These are phyloP conservation scores for Fusarium transvaalense DNA, from an alignment of 2,329 filamentous ascomycete species.

Conservation along the genomic window DNA sequence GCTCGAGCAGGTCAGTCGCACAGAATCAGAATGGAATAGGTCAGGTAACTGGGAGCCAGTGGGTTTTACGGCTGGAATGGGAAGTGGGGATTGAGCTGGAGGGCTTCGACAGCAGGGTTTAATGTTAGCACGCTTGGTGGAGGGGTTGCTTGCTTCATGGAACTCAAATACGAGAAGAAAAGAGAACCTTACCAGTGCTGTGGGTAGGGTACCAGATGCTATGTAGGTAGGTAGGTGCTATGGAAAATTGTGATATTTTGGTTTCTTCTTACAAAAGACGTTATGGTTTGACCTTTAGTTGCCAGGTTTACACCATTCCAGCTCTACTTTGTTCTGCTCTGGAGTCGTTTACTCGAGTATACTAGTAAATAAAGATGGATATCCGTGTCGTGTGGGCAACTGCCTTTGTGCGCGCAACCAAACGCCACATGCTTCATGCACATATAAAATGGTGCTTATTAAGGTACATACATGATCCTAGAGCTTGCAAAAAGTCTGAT, in stretches of 20 bases:
- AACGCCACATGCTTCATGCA: constrained; percentile 32
- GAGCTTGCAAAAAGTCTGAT: background rate
- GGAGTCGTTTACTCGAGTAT: background rate
- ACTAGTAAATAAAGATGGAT: constrained; percentile 6
- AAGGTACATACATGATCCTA: background rate
- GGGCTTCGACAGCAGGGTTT: constrained; percentile 45
- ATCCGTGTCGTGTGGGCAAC: constrained; percentile 37
- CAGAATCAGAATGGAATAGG: constrained; percentile 33
- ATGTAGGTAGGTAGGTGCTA: background rate
- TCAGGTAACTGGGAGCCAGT: constrained; percentile 28
- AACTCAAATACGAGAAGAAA: background rate
- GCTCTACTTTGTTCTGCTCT: background rate
- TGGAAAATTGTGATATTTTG: too few species aligned
- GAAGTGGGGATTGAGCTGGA: constrained; percentile 45
- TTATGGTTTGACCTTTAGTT: constrained; percentile 15
- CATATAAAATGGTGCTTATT: background rate
- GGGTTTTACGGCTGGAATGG: constrained; percentile 41
- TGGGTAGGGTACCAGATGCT: background rate
- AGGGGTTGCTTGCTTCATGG: background rate
- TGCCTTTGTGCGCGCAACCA: constrained; percentile 37
- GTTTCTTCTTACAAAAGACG: background rate
- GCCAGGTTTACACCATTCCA: constrained; percentile 15
- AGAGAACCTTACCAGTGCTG: background rate
- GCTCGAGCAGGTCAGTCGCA: constrained; percentile 43
- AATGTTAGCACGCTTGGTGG: constrained; percentile 26